Percentiles rank a stretch among this genome's conserved stretches.
Evolutionary conservation across 371 early-diverging fungal genomes (phyloP).

Genomic region (Circinella umbellata): DNA sequence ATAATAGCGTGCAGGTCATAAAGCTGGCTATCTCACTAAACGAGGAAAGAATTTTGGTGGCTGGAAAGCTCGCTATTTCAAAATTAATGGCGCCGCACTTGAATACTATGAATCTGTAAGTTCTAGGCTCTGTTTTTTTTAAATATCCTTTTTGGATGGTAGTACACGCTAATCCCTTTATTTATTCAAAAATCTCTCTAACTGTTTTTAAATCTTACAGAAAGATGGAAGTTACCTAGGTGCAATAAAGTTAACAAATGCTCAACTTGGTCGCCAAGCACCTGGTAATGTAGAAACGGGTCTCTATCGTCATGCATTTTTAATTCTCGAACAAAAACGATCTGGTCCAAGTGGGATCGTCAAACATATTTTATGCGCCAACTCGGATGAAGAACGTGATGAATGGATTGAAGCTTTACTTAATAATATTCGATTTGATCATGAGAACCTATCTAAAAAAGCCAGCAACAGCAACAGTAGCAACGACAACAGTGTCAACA

Average conservation of each 20-base stretch:
- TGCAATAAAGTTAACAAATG: slow-evolving; percentile 52
- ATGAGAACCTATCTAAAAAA: slow-evolving; percentile 19
- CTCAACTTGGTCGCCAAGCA: slow-evolving; percentile 53
- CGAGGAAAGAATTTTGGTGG: slow-evolving; percentile 89
- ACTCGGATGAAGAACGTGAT: slow-evolving; percentile 87
- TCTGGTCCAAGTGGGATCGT: slow-evolving; percentile 62
- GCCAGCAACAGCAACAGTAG: slow-evolving; percentile 3
- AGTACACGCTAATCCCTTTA: too few species aligned
- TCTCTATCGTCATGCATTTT: slow-evolving; percentile 79
- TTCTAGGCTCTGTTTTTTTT: slow-evolving; percentile 1
- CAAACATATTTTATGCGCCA: slow-evolving; percentile 87
- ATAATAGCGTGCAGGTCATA: slow-evolving; percentile 17
- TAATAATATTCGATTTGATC: slow-evolving; percentile 47
- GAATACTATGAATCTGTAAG: slow-evolving; percentile 75
- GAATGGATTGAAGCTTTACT: slow-evolving; percentile 81
- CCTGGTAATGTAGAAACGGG: slow-evolving; percentile 50
- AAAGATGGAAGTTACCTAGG: slow-evolving; percentile 66
- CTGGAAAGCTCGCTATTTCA: slow-evolving; percentile 85
- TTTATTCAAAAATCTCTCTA: too few species aligned
- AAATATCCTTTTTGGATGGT: background rate
- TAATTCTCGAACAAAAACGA: slow-evolving; percentile 76
- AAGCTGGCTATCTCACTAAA: slow-evolving; percentile 85
- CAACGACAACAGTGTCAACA: background rate
- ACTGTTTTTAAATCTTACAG: slow-evolving; percentile 27
- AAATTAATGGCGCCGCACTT: slow-evolving; percentile 59